Evolutionary conservation across 1,139 yeast species (phyloP), one percentile per base, ranked within the genome.

Genomic region (Candida mesenterica): DNA sequence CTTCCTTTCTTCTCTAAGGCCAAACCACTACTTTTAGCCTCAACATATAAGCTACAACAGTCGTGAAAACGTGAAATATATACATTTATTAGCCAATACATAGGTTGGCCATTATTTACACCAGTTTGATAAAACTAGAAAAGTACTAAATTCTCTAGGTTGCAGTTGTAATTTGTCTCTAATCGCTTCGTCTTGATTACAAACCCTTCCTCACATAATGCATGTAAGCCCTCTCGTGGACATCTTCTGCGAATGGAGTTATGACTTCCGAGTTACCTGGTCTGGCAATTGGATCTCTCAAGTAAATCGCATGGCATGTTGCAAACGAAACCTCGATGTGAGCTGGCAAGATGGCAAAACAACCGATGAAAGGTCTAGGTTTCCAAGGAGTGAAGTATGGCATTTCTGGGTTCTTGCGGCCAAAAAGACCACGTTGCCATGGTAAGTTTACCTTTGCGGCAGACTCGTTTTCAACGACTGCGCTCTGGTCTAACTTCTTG

Each of bases 181-280:
- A n/a, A n/a, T n/a, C n/a, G n/a, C n/a, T n/a, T n/a, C n/a, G n/a
- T n/a, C n/a, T n/a, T n/a, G n/a, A n/a, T 55, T 63, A 80, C 79
- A 77, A 68, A 48, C 87, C 86, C 56, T 79, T 82, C 69, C 94
- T 81, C 41, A 80, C 80, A 63, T 92, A 92, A 76, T 83, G 89
- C 95, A 89, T 86, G 71, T 86, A 90, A 28, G 97, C 96, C 61
- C 96, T 80, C 65, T 90, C 95, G 55, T 92, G 97, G 49, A 82
- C 80, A 45, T 82, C 83, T 45, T 80, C 72, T 31, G 84, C 82
- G 65, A 84, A 87, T 36, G 98, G 98, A 34, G 96, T 74, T 42
- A 92, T 87, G 39, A 92, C 96, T 67, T 92, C 98, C 20, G 97
- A 86, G 55, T 86, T 90, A 33, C 96, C 97, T 9, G 97, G 97